Evolutionary conservation across 495 filamentous ascomycete species (phyloP), one percentile per base, ranked within the genome.

Genomic region (Penicillium angulare): DNA sequence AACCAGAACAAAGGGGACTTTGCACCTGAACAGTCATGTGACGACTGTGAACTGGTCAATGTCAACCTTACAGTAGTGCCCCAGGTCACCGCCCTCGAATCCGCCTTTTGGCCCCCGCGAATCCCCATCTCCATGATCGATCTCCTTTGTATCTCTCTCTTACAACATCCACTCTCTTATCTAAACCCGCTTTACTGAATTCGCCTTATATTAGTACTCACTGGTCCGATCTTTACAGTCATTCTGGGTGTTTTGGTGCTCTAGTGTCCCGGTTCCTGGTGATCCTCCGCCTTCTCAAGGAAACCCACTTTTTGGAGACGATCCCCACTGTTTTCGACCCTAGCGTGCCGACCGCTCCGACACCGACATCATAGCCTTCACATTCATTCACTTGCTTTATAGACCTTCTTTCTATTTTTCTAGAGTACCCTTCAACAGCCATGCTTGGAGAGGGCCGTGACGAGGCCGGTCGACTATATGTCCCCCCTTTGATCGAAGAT

Each of bases 361-460:
- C 44, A 45, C 43, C 60, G 52, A 63, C 60, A 63, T 64, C 54
- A 60, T 63, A 52, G 35, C 44, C 49, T 51, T 39, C 40, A 45
- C 48, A 36, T 59, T 48, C 54, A 12, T 53, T 56, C 44, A 16
- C 34, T 31, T 44, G 44, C 47, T n/a, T 35, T 20, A 29, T 21
- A 18, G 22, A 39, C 33, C 15, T n/a, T 47, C 44, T 48, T 35
- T 23, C 29, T 16, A 31, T 24, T 42, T 22, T 23, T 26, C 20
- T 13, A 7, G n/a, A n/a, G 18, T 34, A 20, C 16, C 21, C 10
- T 24, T 16, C 10, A 17, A 43, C 27, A 56, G 56, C 23, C 33
- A 76, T 75, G 72, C 40, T 68, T 21, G 71, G 66, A 52, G 64
- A 73, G 50, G 60, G 62, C 17, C 61, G 53, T 22, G 67, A 71